Base-by-base conservation (phyloP, 2,329 filamentous ascomycete species). In the Aspergillus sp. region DNA sequence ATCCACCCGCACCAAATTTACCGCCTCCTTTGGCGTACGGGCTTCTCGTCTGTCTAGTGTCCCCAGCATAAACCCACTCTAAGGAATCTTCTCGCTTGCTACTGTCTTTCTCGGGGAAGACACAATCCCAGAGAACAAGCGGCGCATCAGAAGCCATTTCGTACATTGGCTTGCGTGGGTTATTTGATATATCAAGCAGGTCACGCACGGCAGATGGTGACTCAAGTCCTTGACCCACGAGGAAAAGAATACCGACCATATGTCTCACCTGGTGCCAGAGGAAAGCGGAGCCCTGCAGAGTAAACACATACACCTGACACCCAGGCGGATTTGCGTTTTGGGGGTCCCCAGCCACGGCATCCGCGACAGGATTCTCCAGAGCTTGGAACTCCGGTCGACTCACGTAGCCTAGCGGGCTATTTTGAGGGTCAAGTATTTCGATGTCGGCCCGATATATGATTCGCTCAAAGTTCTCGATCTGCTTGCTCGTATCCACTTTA, bases 241-340 rank as follows among this genome's bases (percentile, higher is more conserved):
- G 81, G 79, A 99, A 98, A n/a, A 99, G 80, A 6, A 98, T 81
- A 15, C 88, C 86, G n/a, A 96, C 87, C 85, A 99, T 93, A 78
- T 93, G 91, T 23, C 95, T 87, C 65, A 99, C 96, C 77, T 99
- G 95, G 77, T 99, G 95, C 95, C 95, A 99, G 47, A 99, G 78
- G 75, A 99, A 99, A 2, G 93, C 95, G 7, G 90, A 92, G 19
- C 95, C 95, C 65, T 93, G 87, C 41, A 99, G 87, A 57, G 89
- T 88, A 75, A 99, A 96, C 61, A 89, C 88, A 77, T 96, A 98
- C 14, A 97, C 84, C 69, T 91, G 90, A 3, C 80, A 77, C 6
- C 68, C 69, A 6, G 62, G 59, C 6, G 87, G 70, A n/a, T 55
- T 52, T 19, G 60, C 25, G 17, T 54, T 47, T 19, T 64, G 60